Percentiles rank a stretch among this genome's conserved stretches.
These are phyloP conservation scores for Xylaria curta DNA, from an alignment of 495 filamentous ascomycete genomes.

Conservation along the genomic window DNA sequence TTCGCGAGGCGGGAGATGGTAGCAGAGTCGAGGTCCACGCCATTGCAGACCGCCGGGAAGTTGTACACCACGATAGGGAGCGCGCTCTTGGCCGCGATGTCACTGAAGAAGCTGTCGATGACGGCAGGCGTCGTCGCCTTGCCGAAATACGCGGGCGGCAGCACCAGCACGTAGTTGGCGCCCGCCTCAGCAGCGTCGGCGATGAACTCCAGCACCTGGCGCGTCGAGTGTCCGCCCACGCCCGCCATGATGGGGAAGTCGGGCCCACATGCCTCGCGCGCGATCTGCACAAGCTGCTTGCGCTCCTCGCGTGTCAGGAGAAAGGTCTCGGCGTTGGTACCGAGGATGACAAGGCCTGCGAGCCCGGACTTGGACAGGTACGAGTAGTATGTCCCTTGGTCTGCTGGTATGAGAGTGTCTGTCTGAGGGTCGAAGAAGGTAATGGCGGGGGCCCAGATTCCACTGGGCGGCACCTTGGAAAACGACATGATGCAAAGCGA, in stretches of 20 bases:
- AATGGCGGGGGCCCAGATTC: slow-evolving; percentile 53
- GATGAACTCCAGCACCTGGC: slow-evolving; percentile 65
- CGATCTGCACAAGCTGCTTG: slow-evolving; percentile 54
- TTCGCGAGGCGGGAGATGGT: slow-evolving; percentile 61
- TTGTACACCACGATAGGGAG: slow-evolving; percentile 73
- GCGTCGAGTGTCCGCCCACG: slow-evolving; percentile 67
- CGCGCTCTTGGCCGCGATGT: slow-evolving; percentile 57
- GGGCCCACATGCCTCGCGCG: slow-evolving; percentile 58
- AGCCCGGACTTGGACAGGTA: slow-evolving; percentile 63
- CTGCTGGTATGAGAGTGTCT: slow-evolving; percentile 56
- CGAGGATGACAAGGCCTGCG: slow-evolving; percentile 65
- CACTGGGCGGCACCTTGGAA: slow-evolving; percentile 46
- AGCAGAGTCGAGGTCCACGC: slow-evolving; percentile 70
- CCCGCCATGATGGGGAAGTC: slow-evolving; percentile 67
- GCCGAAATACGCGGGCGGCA: slow-evolving; percentile 71
- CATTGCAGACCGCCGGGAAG: slow-evolving; percentile 75
- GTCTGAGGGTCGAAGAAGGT: slow-evolving; percentile 62
- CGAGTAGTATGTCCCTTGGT: slow-evolving; percentile 60
- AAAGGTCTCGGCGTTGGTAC: slow-evolving; percentile 72
- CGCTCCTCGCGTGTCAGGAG: slow-evolving; percentile 68
- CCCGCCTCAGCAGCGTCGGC: slow-evolving; percentile 63
- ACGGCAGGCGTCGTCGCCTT: slow-evolving; percentile 63
- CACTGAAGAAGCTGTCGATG: slow-evolving; percentile 65
- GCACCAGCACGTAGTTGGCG: slow-evolving; percentile 65
- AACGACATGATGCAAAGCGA: slow-evolving; percentile 30